Evolutionary conservation across 352 stramenopile species (phyloP), one percentile per base, ranked within the genome.

Genomic region (Aphanomyces stellatus): DNA sequence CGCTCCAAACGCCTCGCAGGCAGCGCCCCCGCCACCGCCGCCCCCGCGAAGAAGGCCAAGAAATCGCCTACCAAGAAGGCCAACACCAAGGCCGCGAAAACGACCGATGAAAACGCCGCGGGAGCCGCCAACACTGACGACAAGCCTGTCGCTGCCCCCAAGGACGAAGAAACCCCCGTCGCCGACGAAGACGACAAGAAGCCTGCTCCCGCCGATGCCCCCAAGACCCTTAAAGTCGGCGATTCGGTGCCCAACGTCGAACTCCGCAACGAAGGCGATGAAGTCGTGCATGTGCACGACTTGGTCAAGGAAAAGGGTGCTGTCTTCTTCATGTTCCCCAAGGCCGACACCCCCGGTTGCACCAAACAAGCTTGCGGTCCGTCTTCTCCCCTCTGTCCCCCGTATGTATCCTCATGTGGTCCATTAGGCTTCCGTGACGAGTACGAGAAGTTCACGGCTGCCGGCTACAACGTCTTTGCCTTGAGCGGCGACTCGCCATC

Each of bases 251-350:
- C 89, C 40, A 75, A 88, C 46, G 69, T 81, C 2, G 83, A 90
- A 65, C 75, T 95, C 41, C 69, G 84, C 65, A 95, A 73, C 10
- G 77, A 95, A 51, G 74, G 81, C 15, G 79, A 72, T 19, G 75
- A 78, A 25, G 76, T 59, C 13, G 78, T 91, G 13, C 75, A 79
- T 51, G 75, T 93, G 41, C 83, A 91, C 59, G 76, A 85, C 22
- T 60, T 95, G 37, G 79, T 92, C 64, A 78, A 88, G 65, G 81
- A 87, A 5, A 77, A 84, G 17, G 85, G 84, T 24, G 82, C 74
- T 42, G 87, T 95, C 60, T 91, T 95, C 74, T 95, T 95, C 72
- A 93, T 93, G 81, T 95, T 88, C 71, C 85, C 87, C 5, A 91
- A 91, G 65, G 87, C 87, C 0, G 81, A 95, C 69, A 95, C 87